These are phyloP conservation scores for Parachlorella kessleri DNA, from an alignment of 139 green algal genomes.

Conservation along the genomic window DNA sequence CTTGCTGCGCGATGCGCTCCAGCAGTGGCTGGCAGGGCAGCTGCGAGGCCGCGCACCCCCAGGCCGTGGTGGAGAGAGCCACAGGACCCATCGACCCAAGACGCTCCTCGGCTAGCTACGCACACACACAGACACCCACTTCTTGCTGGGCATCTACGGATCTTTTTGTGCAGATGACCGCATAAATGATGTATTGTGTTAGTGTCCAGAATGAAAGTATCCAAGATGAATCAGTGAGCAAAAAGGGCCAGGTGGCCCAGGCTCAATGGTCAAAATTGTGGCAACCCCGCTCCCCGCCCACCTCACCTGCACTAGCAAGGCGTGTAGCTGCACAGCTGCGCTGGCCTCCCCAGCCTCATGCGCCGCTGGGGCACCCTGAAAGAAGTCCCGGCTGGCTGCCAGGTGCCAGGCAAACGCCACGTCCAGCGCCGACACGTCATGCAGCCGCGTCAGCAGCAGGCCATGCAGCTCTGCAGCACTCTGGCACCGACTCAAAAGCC, in stretches of 20 bases:
- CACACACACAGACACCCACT: no score
- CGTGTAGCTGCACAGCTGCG: no score
- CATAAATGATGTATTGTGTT: no score
- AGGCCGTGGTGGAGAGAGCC: not conserved
- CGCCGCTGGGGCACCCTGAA: not conserved
- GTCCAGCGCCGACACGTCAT: slow-evolving; percentile 4
- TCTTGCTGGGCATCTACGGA: no score
- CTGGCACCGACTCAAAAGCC: not conserved
- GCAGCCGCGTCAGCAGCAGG: slow-evolving; percentile 1
- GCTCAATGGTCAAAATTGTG: no score
- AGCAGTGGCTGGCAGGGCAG: not conserved
- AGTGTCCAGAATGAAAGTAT: no score
- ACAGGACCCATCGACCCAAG: not conserved
- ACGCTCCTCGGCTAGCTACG: not conserved
- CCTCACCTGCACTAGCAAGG: no score
- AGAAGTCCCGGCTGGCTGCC: not conserved
- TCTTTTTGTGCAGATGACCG: no score
- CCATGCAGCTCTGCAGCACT: not conserved
- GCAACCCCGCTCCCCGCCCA: no score
- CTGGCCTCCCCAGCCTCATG: no score
- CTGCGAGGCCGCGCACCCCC: not conserved
- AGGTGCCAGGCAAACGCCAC: slow-evolving; percentile 16
- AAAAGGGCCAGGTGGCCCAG: no score
- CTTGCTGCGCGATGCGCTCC: not conserved
- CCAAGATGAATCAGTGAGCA: no score